Evolutionary conservation across 768 basidiomycete species (phyloP).

Genomic region (Russula lepida): DNA sequence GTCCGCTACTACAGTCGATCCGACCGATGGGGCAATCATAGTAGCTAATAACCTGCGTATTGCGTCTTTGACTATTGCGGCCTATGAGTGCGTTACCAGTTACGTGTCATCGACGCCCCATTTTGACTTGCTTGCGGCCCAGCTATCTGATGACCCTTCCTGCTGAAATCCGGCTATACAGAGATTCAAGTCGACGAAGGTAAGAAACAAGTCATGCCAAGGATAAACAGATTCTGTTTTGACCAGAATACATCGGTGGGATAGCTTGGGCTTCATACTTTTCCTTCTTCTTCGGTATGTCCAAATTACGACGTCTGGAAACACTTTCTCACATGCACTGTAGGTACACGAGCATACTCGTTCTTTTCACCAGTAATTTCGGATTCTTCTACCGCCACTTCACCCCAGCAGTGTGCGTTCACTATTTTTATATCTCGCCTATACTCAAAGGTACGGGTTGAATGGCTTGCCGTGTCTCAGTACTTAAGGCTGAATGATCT

Average conservation of each 20-base stretch:
- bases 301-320: neutral
- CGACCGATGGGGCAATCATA: neutral
- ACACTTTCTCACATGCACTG: neutral
- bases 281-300: constrained; percentile 19
- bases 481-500: neutral
- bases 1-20: too few relatives aligned
- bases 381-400: constrained; percentile 51
- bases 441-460: constrained; percentile 48
- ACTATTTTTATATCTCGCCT: constrained; percentile 45
- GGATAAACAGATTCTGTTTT: neutral
- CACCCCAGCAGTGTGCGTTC: constrained; percentile 37
- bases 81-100: constrained; percentile 17
- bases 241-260: neutral
- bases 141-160: constrained; percentile 20
- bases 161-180: constrained; percentile 17
- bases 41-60: constrained; percentile 16
- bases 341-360: constrained; percentile 39
- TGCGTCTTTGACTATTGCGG: constrained; percentile 14
- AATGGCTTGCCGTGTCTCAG: neutral
- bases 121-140: neutral
- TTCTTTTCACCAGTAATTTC: constrained; percentile 44
- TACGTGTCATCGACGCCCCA: neutral
- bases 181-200: neutral
- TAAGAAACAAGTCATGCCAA: neutral
- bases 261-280: constrained; percentile 14